A percentile compares a stretch with the other conserved stretches of the same genome.
Evolutionary conservation across 805 yeast species (phyloP).

Genomic region (Metschnikowia aberdeeniae): DNA sequence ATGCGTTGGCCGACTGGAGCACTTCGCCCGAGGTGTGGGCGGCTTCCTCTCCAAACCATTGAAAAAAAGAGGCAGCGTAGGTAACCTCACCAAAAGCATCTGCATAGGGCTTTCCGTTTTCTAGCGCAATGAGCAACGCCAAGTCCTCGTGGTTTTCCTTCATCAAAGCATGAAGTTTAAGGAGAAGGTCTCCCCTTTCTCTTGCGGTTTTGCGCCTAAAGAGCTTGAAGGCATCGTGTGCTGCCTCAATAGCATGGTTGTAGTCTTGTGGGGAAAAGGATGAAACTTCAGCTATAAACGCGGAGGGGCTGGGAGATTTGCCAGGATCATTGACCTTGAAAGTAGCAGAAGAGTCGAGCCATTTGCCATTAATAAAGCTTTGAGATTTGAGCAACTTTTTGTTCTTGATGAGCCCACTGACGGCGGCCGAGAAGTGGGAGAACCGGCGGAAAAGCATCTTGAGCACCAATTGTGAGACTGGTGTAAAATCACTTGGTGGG

Average conservation of each 20-base stretch:
- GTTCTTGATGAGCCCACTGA: conserved; percentile 33
- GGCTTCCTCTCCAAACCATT: conserved; percentile 87
- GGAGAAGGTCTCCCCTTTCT: conserved; percentile 50
- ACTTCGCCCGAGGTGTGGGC: conserved; percentile 66
- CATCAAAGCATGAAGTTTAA: conserved; percentile 50
- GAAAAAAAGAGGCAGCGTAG: conserved; percentile 72
- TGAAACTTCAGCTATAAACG: conserved; percentile 50
- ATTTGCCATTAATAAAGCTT: conserved; percentile 69
- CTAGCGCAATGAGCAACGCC: conserved; percentile 59
- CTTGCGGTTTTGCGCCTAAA: conserved; percentile 56
- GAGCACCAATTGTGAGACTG: background rate
- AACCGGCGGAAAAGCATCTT: background rate
- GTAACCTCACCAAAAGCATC: conserved; percentile 71
- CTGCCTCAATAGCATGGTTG: conserved; percentile 53
- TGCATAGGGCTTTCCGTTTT: conserved; percentile 69
- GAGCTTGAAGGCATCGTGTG: conserved; percentile 47
- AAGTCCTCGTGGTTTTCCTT: conserved; percentile 59
- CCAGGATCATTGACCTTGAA: conserved; percentile 81
- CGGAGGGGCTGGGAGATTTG: conserved; percentile 35
- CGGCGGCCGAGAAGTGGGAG: conserved; percentile 4
- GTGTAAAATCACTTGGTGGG: too few species aligned
- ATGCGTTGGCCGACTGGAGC: conserved; percentile 49
- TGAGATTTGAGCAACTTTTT: conserved; percentile 52
- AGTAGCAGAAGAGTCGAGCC: conserved; percentile 47
- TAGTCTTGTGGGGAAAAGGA: conserved; percentile 48